Conservation (phyloP, 2,329 filamentous ascomycete genomes). For the Atkinsonella hypoxylon region DNA sequence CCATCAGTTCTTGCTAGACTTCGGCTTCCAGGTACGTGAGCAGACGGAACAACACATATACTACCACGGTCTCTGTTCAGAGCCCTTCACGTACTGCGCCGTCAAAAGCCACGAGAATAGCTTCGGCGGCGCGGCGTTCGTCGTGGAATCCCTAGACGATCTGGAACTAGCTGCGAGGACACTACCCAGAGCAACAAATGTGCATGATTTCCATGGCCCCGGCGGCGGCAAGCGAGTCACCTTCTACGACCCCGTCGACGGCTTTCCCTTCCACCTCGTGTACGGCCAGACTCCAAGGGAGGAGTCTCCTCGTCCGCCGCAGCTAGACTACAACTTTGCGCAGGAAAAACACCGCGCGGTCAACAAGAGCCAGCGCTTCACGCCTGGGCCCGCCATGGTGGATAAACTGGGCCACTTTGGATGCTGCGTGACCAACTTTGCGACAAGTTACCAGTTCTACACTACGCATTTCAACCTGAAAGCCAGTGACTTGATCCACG, state of each 20-base stretch:
- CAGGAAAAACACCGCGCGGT: slow-evolving; percentile 28
- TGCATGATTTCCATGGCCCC: slow-evolving; percentile 35
- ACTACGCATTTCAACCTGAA: slow-evolving; percentile 36
- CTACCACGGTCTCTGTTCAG: slow-evolving; percentile 48
- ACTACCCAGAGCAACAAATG: slow-evolving; percentile 33
- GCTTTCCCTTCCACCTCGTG: slow-evolving; percentile 45
- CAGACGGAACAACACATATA: slow-evolving; percentile 34
- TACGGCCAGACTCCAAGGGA: slow-evolving; percentile 35
- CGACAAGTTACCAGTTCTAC: slow-evolving; percentile 37
- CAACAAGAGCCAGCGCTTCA: slow-evolving; percentile 37
- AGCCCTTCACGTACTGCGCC: slow-evolving; percentile 48
- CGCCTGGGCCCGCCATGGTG: slow-evolving; percentile 32
- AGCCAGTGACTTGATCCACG: slow-evolving; percentile 26
- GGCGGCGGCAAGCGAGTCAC: slow-evolving; percentile 43
- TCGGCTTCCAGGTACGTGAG: slow-evolving; percentile 31
- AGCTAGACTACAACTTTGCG: slow-evolving; percentile 35
- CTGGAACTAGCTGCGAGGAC: slow-evolving; percentile 35
- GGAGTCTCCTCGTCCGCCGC: slow-evolving; percentile 25
- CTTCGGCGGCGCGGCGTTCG: slow-evolving; percentile 47
- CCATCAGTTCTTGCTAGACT: slow-evolving; percentile 32
- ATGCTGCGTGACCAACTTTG: slow-evolving; percentile 39
- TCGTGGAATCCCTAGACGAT: slow-evolving; percentile 43
- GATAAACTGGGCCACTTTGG: slow-evolving; percentile 46
- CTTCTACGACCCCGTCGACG: slow-evolving; percentile 40
- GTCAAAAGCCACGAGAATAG: slow-evolving; percentile 31